phyloP scores from a whole-genome alignment of 495 filamentous ascomycete genomes.

The Chaetomium cochliodes region DNA sequence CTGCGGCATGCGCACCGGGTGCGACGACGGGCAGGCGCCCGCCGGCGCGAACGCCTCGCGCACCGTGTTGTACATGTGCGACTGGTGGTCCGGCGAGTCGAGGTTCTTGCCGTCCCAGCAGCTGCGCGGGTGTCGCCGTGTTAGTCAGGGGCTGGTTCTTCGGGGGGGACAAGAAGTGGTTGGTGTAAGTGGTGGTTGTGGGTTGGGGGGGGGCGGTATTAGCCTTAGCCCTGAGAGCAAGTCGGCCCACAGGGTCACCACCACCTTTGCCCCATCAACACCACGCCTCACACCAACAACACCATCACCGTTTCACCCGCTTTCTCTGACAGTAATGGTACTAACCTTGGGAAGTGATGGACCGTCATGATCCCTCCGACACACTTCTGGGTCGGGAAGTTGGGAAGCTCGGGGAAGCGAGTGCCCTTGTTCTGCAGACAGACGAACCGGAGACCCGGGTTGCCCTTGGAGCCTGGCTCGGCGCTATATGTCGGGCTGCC shows the following conservation, averaged over 20 bases:
- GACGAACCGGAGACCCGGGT: conserved; percentile 49
- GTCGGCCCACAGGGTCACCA: too few species aligned
- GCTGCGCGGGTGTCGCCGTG: conserved; percentile 26
- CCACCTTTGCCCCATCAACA: too few species aligned
- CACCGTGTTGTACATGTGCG: conserved; percentile 53
- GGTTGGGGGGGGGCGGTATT: neutral
- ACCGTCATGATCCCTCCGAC: conserved; percentile 51
- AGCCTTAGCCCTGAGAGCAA: too few species aligned
- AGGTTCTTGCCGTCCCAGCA: conserved; percentile 61
- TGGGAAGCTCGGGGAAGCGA: conserved; percentile 45
- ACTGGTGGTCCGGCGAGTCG: conserved; percentile 57
- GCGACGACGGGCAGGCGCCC: conserved; percentile 51
- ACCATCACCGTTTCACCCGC: too few species aligned
- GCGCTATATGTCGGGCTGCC: conserved; percentile 43
- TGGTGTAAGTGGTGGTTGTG: too few species aligned
- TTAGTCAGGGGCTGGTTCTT: neutral
- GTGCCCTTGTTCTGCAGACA: conserved; percentile 46
- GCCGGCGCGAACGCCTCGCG: conserved; percentile 44
- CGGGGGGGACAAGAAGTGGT: neutral
- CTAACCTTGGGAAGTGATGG: conserved; percentile 55
- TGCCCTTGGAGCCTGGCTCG: conserved; percentile 30
- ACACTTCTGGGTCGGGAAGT: conserved; percentile 49
- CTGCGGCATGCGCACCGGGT: conserved; percentile 50
- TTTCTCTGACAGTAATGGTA: neutral
- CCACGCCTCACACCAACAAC: too few species aligned